Conservation (phyloP, 1,139 yeast genomes). For the Taphrina communis region DNA sequence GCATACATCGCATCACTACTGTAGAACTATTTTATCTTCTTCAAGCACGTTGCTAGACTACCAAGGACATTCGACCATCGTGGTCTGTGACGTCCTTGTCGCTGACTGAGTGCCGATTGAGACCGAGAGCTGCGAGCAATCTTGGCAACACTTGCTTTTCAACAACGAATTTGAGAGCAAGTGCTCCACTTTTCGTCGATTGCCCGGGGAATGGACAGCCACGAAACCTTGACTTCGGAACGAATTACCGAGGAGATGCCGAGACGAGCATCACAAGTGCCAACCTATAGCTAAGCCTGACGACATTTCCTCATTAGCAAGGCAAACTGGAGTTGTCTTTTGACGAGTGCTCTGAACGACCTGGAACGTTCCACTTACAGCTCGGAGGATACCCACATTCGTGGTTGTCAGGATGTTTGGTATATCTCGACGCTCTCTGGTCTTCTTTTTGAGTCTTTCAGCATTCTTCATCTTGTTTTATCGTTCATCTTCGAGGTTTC, state of each 20-base stretch:
- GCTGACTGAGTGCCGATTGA: background rate
- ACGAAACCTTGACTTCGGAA: background rate
- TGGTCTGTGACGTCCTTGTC: too few relatives aligned
- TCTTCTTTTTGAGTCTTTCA: conserved; percentile 8
- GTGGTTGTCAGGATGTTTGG: conserved; percentile 3
- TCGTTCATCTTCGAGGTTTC: conserved; percentile 11
- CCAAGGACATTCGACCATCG: background rate
- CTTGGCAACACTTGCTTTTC: background rate
- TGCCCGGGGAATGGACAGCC: background rate
- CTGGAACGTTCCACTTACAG: too few relatives aligned
- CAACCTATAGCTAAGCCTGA: too few relatives aligned
- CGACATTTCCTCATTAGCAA: too few relatives aligned
- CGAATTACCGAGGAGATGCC: background rate
- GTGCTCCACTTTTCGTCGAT: background rate
- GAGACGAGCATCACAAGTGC: background rate
- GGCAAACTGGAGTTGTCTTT: too few relatives aligned
- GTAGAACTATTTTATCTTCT: background rate
- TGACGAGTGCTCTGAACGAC: too few relatives aligned
- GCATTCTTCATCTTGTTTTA: conserved; percentile 31
- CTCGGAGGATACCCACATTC: background rate
- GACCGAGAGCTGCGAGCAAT: background rate
- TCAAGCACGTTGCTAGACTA: background rate
- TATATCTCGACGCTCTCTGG: conserved; percentile 7
- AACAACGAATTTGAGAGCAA: background rate
- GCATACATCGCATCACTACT: conserved; percentile 4